Percentiles rank a stretch among this genome's conserved stretches.
Evolutionary conservation across 2,329 filamentous ascomycete genomes (phyloP).

Genomic region (Fusarium brevicatenulatum): DNA sequence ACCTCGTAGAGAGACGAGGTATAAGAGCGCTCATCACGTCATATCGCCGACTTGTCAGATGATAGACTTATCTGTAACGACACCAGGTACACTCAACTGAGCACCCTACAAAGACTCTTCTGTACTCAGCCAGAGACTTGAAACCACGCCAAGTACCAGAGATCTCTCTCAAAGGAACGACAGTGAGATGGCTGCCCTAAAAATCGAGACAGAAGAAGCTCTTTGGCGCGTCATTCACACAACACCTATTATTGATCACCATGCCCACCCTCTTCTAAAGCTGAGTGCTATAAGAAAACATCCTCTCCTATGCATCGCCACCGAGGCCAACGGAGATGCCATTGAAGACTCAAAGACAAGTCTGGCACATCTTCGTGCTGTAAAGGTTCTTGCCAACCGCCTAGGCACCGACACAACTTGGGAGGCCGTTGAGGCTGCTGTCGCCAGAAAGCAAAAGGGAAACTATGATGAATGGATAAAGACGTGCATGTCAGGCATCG

Average conservation of each 20-base stretch:
- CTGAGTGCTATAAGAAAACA: conserved; percentile 58
- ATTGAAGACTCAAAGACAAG: conserved; percentile 69
- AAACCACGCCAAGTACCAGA: background rate
- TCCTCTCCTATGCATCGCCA: conserved; percentile 69
- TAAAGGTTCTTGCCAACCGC: conserved; percentile 72
- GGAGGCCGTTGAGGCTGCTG: conserved; percentile 59
- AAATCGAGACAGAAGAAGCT: conserved; percentile 38
- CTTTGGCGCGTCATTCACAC: conserved; percentile 55
- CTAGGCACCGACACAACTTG: conserved; percentile 74
- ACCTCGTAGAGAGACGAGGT: background rate
- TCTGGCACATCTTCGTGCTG: conserved; percentile 75
- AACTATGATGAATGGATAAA: conserved; percentile 67
- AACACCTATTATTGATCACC: conserved; percentile 77
- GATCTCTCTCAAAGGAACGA: background rate
- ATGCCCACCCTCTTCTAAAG: conserved; percentile 75
- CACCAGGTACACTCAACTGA: background rate
- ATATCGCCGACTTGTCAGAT: background rate
- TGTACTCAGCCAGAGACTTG: background rate
- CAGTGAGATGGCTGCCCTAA: conserved; percentile 24
- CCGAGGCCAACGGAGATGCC: conserved; percentile 77
- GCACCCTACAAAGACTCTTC: background rate
- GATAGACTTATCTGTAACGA: background rate
- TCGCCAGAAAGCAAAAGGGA: conserved; percentile 53
- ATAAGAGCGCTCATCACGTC: background rate
- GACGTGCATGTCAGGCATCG: conserved; percentile 76